Percentiles rank a stretch among this genome's conserved stretches.
Conservation (phyloP, 768 basidiomycete species). For the Lactifluus pinguis region DNA sequence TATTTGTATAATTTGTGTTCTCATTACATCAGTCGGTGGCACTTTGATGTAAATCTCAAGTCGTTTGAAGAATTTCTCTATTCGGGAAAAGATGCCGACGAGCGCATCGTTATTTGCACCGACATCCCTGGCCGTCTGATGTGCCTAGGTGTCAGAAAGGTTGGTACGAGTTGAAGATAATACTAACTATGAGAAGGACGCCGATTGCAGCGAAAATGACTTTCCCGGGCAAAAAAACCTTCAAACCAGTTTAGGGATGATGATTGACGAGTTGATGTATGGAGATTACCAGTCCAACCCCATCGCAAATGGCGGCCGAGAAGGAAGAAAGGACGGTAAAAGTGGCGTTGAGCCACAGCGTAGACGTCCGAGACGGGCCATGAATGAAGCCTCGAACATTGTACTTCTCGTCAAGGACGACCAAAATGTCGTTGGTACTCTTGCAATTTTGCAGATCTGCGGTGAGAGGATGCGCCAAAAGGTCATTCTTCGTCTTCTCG, state of each 20-base stretch:
- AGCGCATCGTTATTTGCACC: not conserved
- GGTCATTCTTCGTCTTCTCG: not conserved
- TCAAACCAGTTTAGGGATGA: not conserved
- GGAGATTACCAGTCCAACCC: not conserved
- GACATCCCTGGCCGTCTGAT: not conserved
- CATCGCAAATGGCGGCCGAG: not conserved
- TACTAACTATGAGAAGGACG: not conserved
- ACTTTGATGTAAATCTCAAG: not conserved
- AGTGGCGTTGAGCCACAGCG: not conserved
- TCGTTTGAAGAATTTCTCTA: not conserved
- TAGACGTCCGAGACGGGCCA: not conserved
- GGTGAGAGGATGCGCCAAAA: not conserved
- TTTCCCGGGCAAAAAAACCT: not conserved
- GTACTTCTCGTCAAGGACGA: not conserved
- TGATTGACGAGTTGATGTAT: not conserved
- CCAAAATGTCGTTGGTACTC: not conserved
- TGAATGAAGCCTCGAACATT: not conserved
- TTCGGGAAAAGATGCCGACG: not conserved
- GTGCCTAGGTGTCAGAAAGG: not conserved
- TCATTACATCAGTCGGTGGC: not conserved
- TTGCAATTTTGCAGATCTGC: not conserved
- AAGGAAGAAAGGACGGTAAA: not conserved
- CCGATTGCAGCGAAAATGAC: not conserved
- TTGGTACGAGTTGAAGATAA: too few species aligned
- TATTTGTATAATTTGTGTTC: not conserved